Conservation (phyloP, 441 rosid genomes). For the Sinapis alba region DNA sequence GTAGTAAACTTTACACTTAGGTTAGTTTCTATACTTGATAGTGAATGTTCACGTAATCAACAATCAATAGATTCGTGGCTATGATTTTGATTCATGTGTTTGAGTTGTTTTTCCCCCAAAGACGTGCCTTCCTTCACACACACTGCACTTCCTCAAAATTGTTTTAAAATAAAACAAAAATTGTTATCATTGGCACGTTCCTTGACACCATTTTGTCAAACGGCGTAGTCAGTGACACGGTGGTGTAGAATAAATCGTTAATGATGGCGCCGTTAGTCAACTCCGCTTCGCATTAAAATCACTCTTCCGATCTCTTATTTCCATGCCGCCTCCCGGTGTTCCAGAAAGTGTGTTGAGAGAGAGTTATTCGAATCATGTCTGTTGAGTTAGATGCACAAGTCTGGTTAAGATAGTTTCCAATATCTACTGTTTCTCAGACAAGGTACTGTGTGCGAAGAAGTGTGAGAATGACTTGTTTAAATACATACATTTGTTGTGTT, state of each 20-base stretch:
- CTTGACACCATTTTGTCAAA: constrained; percentile 16
- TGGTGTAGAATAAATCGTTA: constrained; percentile 14
- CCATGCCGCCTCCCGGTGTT: constrained; percentile 70
- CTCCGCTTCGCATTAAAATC: constrained; percentile 14
- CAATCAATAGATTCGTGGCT: too few species aligned
- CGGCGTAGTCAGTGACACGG: background rate
- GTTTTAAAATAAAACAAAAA: background rate
- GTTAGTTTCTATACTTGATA: too few species aligned
- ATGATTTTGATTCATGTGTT: background rate
- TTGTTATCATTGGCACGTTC: constrained; percentile 23
- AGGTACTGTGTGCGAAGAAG: background rate
- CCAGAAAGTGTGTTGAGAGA: constrained; percentile 74
- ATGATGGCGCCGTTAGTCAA: constrained; percentile 29
- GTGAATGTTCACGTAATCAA: too few species aligned
- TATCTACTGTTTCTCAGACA: background rate
- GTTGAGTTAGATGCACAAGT: constrained; percentile 3
- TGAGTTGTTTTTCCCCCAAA: background rate
- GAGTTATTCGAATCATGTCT: constrained; percentile 17
- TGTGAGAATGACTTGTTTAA: background rate
- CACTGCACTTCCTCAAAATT: background rate
- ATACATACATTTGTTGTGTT: background rate
- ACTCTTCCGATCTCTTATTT: constrained; percentile 18
- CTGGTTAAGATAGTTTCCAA: background rate
- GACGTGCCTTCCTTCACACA: constrained; percentile 17
- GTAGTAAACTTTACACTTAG: too few species aligned